These are phyloP conservation scores for Datisca glomerata DNA, from an alignment of 306 rosid genomes.

Conservation along the genomic window DNA sequence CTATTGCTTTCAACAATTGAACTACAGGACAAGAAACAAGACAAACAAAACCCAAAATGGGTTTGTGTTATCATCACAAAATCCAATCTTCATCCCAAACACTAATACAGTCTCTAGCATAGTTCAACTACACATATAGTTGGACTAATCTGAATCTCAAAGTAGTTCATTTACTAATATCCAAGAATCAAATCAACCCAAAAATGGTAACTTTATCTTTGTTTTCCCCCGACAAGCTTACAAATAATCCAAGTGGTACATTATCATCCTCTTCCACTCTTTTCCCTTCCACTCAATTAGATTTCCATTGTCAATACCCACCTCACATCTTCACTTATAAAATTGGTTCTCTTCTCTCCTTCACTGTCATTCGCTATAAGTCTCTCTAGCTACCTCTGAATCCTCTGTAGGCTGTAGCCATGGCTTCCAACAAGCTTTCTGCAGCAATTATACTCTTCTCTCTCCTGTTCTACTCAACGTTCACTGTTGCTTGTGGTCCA, in stretches of 20 bases:
- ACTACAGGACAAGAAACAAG: neutral
- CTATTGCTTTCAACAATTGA: neutral
- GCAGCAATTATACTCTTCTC: slow-evolving; percentile 34
- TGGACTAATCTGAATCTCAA: no score
- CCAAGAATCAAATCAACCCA: no score
- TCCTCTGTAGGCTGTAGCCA: slow-evolving; percentile 3
- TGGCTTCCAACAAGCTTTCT: slow-evolving; percentile 38
- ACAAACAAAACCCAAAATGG: neutral
- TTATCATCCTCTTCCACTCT: neutral
- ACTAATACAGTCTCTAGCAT: no score
- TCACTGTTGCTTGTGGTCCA: slow-evolving; percentile 21
- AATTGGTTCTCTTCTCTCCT: neutral
- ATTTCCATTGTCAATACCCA: neutral
- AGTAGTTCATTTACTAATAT: no score
- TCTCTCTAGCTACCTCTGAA: neutral
- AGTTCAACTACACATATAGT: no score
- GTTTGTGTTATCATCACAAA: no score
- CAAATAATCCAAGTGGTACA: neutral
- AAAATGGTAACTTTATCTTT: neutral
- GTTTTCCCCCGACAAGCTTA: neutral
- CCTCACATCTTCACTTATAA: neutral
- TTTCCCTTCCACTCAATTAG: neutral
- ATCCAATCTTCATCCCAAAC: no score
- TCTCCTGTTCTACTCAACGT: slow-evolving; percentile 32
- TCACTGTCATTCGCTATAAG: no score